Evolutionary conservation across 75 land plant species (phyloP).

Genomic region (Isoetes taiwanensis): DNA sequence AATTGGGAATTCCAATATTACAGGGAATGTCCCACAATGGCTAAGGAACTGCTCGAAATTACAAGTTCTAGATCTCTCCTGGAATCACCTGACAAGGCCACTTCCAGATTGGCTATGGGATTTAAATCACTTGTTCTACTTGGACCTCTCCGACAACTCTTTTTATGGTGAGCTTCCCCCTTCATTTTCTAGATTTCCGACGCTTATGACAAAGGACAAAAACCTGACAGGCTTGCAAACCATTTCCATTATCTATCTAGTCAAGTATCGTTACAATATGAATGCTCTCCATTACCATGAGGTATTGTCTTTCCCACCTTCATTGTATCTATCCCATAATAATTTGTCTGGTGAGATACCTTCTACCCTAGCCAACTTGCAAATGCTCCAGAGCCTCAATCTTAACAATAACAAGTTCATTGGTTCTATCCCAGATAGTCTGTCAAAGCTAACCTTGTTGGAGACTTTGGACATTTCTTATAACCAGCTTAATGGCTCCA

Average conservation of each 20-base stretch:
- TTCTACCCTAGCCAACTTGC: constrained; percentile 22
- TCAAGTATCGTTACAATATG: constrained; percentile 16
- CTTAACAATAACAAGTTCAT: constrained; percentile 31
- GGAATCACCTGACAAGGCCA: constrained; percentile 14
- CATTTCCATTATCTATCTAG: constrained; percentile 19
- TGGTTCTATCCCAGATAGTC: constrained; percentile 26
- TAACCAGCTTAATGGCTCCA: constrained; percentile 36
- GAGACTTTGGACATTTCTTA: constrained; percentile 49
- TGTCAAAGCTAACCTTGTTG: constrained; percentile 33
- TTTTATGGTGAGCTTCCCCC: constrained; percentile 31
- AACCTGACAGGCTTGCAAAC: constrained; percentile 1
- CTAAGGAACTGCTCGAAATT: constrained; percentile 17
- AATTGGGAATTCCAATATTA: constrained; percentile 24
- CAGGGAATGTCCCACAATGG: constrained; percentile 31
- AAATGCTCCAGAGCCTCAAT: constrained; percentile 26
- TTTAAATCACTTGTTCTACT: neutral
- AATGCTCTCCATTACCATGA: constrained; percentile 37
- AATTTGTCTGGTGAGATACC: constrained; percentile 35
- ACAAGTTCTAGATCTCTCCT: constrained; percentile 33
- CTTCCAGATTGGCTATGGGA: neutral
- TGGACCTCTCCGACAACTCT: constrained; percentile 46
- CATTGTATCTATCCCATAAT: constrained; percentile 34
- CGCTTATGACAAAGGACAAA: constrained; percentile 17
- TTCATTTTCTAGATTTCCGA: constrained; percentile 26
- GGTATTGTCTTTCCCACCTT: constrained; percentile 35